A percentile compares a stretch with the other conserved stretches of the same genome.
phyloP scores from a whole-genome alignment of 305 asterid genomes.

The Fraxinus sp. region DNA sequence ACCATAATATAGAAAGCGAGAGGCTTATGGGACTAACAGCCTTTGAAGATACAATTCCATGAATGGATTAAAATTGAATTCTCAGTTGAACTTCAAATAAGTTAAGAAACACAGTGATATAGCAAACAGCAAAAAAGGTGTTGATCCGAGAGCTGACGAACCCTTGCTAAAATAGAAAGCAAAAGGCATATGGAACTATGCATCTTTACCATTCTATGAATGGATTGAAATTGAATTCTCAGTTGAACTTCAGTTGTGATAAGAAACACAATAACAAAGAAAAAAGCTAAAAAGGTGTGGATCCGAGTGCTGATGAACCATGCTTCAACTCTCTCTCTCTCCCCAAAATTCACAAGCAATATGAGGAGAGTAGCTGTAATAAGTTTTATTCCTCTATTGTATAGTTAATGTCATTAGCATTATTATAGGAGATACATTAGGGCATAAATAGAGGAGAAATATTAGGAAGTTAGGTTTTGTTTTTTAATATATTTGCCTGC shows the following conservation, averaged over 20 bases:
- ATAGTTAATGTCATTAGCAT: background rate
- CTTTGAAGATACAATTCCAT: background rate
- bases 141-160: background rate
- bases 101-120: background rate
- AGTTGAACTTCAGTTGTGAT: background rate
- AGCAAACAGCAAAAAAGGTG: background rate
- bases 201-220: background rate
- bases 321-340: background rate
- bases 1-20: background rate
- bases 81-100: background rate
- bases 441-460: background rate
- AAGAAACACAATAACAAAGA: background rate
- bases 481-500: background rate
- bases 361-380: background rate
- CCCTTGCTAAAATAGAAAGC: background rate
- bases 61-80: background rate
- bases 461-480: background rate
- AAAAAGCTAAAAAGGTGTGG: background rate
- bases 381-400: background rate
- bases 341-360: background rate
- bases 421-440: background rate
- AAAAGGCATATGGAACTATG: background rate
- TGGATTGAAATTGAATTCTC: background rate
- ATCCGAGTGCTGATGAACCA: background rate
- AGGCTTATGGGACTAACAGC: conserved; percentile 10